These are phyloP conservation scores for Tetradesmus obliquus DNA, from an alignment of 139 green algal species.

Conservation along the genomic window DNA sequence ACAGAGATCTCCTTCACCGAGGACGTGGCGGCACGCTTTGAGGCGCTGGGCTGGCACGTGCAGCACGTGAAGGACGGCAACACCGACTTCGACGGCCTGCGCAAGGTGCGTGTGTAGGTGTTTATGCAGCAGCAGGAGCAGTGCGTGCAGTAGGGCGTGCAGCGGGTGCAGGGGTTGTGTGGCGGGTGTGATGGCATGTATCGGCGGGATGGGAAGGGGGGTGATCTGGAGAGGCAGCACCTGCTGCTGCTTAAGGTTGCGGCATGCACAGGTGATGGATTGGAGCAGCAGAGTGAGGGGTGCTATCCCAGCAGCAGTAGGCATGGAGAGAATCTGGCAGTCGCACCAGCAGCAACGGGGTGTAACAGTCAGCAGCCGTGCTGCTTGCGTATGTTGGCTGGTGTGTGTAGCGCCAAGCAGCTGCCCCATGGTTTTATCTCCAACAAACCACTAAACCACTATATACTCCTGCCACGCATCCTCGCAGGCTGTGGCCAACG, in stretches of 20 bases:
- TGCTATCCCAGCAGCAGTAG: no score
- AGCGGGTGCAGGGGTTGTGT: background rate
- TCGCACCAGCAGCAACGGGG: no score
- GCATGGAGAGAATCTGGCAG: no score
- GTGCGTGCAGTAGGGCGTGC: no score
- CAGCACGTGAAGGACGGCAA: conserved; percentile 90
- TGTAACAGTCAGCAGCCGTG: no score
- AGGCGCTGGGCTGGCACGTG: conserved; percentile 93
- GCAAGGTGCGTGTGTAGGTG: conserved; percentile 60
- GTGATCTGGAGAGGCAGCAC: background rate
- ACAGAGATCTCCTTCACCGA: conserved; percentile 99
- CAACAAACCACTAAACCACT: no score
- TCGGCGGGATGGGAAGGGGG: background rate
- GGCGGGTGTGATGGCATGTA: background rate
- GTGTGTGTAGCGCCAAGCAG: no score
- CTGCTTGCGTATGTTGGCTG: no score
- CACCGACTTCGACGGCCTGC: conserved; percentile 91
- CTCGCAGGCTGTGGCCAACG: conserved; percentile 53
- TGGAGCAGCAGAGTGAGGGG: no score
- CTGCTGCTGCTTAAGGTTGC: background rate
- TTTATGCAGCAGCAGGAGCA: conserved; percentile 65
- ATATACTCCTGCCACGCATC: no score
- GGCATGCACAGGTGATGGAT: background rate
- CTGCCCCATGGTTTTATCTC: no score
- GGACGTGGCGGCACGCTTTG: conserved; percentile 94